Evolutionary conservation across 148 eudicot genomes (phyloP), one percentile per base, ranked within the genome.

Genomic region (Vaccinium macrocarpon): DNA sequence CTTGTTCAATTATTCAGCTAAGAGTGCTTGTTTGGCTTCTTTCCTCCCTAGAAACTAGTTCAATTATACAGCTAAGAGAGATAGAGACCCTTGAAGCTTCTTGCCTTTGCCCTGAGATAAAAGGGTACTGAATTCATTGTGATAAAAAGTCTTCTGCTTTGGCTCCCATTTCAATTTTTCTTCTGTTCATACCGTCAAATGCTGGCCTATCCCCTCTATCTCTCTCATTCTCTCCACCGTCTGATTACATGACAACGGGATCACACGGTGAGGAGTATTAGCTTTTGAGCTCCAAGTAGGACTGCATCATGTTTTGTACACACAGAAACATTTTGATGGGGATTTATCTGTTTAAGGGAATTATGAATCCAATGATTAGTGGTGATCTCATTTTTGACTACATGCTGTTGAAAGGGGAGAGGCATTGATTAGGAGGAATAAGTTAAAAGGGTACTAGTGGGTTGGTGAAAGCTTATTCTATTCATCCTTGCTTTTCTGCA

Each of bases 61-160:
- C 66, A 57, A 79, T 49, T 82, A 79, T 64, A 84, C 86, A 83
- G 82, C 84, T 81, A 76, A 81, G 32, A 53, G 70, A 82, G 88
- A 86, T 21, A 71, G 76, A 76, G 85, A 84, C 82, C 25, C 18
- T 13, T 77, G 52, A 85, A 82, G 72, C 73, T 80, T 42, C 42
- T 82, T 52, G 78, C 49, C 19, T n/a, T 35, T 52, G 12, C 78
- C 83, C 78, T 53, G 77, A 68, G 77, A 82, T 55, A 82, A 56
- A 80, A 52, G 81, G 79, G 56, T 56, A 25, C 82, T 19, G 15
- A 59, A 35, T 84, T 70, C 66, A 70, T 42, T 32, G 81, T 29
- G 72, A 76, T 80, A 46, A 68, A 68, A 29, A 27, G 73, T 35
- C 12, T 23, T 23, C 42, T 78, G 52, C 50, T 62, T 72, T 59